phyloP scores from a whole-genome alignment of 2,329 filamentous ascomycete genomes.

The Didymella pinodella region DNA sequence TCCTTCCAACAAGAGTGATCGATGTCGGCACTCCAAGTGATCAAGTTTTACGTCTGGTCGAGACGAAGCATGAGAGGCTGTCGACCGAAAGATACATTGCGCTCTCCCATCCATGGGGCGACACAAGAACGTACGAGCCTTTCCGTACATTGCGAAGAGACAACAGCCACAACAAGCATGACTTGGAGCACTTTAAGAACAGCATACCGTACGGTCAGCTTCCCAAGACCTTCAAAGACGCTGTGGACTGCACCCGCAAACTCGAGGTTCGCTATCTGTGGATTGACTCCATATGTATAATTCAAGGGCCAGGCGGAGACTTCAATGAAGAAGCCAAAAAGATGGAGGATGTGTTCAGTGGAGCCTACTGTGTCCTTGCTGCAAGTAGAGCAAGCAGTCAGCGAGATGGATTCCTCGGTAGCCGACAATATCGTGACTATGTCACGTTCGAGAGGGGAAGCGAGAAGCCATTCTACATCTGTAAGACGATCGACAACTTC shows the following conservation, averaged over 20 bases:
- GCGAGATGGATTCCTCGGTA: conserved; percentile 24
- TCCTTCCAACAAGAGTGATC: not conserved
- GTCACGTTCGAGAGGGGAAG: not conserved
- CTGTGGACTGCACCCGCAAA: conserved; percentile 26
- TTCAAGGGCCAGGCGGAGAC: conserved; percentile 34
- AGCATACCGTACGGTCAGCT: conserved; percentile 6
- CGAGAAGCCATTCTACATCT: conserved; percentile 21
- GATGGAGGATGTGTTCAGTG: conserved; percentile 38
- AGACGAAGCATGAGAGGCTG: not conserved
- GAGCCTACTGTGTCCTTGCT: conserved; percentile 33
- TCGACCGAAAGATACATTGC: not conserved
- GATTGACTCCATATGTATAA: conserved; percentile 42
- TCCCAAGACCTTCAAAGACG: conserved; percentile 33
- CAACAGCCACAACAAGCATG: not conserved
- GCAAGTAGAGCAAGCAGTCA: conserved; percentile 27
- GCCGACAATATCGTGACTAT: not conserved
- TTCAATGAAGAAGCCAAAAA: conserved; percentile 29
- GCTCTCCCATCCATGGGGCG: not conserved
- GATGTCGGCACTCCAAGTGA: not conserved
- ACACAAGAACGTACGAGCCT: not conserved
- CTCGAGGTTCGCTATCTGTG: conserved; percentile 34
- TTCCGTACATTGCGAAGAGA: not conserved
- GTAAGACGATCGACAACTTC: conserved; percentile 34
- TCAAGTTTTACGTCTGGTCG: not conserved
- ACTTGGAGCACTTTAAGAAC: not conserved